Conservation (phyloP, 2,329 filamentous ascomycete species). For the Amylocarpus encephaloides region DNA sequence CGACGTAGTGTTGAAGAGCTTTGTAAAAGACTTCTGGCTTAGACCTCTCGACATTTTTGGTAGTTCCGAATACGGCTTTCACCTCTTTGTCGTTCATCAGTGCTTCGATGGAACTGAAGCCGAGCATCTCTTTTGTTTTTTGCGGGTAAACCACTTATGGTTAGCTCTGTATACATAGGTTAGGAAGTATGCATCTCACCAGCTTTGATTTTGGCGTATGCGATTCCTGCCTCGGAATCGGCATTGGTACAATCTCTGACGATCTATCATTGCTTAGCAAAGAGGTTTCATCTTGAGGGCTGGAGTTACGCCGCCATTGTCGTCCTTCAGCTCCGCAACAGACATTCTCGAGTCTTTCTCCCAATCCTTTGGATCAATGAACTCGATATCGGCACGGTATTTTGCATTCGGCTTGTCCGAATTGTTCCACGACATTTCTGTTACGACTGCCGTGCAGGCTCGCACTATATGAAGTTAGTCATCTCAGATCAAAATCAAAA, state of each 20-base stretch:
- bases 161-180: constrained; percentile 34
- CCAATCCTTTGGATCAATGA: constrained; percentile 19
- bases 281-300: constrained; percentile 37
- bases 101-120: constrained; percentile 26
- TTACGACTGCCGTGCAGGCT: constrained; percentile 43
- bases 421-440: constrained; percentile 40
- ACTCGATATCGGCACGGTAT: constrained; percentile 40
- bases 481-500: background rate
- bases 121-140: constrained; percentile 35
- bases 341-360: constrained; percentile 18
- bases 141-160: constrained; percentile 38
- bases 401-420: constrained; percentile 27
- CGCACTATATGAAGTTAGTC: constrained; percentile 14
- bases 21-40: constrained; percentile 4
- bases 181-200: constrained; percentile 15
- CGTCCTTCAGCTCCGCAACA: constrained; percentile 14
- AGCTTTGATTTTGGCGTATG: constrained; percentile 45
- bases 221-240: constrained; percentile 36
- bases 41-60: background rate
- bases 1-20: constrained; percentile 14
- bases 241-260: constrained; percentile 20
- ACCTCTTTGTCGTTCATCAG: constrained; percentile 31
- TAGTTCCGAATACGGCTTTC: constrained; percentile 19
- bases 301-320: constrained; percentile 28
- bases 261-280: constrained; percentile 35